Evolutionary conservation across 2,329 filamentous ascomycete genomes (phyloP).

Genomic region (Penicillium freii): DNA sequence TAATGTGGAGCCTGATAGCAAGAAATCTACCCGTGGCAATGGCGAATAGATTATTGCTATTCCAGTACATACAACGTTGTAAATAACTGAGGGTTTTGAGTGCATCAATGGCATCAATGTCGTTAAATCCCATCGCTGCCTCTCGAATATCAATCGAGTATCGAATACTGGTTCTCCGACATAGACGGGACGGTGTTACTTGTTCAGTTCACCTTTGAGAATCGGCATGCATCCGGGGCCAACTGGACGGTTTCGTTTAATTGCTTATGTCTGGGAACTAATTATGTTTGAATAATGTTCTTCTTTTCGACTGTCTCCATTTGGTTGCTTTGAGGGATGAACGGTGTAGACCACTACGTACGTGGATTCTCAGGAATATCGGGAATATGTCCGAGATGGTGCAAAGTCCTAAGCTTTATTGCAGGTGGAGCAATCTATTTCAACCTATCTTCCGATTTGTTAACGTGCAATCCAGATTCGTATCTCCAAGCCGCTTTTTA

Average conservation of each 20-base stretch:
- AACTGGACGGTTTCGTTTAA: neutral
- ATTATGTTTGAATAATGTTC: neutral
- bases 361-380: too few species aligned
- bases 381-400: neutral
- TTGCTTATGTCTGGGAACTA: neutral
- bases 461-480: neutral
- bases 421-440: neutral
- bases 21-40: neutral
- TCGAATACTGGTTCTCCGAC: neutral
- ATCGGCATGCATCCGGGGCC: conserved; percentile 9
- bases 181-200: conserved; percentile 3
- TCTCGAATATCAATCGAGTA: neutral
- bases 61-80: neutral
- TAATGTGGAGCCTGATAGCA: conserved; percentile 5
- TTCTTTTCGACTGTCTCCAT: neutral
- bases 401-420: neutral
- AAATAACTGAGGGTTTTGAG: neutral
- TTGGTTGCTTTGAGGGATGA: neutral
- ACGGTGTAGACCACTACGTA: neutral
- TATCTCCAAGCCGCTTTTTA: neutral
- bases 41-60: neutral
- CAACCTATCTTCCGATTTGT: neutral
- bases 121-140: neutral
- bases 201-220: conserved; percentile 6
- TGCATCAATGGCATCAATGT: neutral